phyloP scores from a whole-genome alignment of 1,284 basidiomycete species.

The Trichosporon asahii region DNA sequence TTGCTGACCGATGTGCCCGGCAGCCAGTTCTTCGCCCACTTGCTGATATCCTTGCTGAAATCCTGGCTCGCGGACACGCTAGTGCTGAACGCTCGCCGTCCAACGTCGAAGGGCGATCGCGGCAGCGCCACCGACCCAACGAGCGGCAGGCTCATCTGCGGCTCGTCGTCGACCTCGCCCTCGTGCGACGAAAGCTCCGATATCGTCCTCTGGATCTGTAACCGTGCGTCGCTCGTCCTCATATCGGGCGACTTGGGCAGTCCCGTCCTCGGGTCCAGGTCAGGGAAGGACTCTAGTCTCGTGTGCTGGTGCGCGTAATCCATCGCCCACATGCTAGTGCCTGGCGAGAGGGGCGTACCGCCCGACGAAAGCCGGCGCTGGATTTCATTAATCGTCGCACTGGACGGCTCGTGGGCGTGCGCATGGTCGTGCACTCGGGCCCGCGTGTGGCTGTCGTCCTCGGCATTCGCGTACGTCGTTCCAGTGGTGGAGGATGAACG shows the following conservation, averaged over 20 bases:
- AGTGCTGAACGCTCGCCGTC: conserved; percentile 15
- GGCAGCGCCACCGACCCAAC: conserved; percentile 6
- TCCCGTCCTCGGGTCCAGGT: conserved; percentile 45
- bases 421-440: conserved; percentile 6
- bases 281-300: conserved; percentile 34
- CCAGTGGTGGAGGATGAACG: conserved; percentile 39
- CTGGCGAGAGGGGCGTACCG: neutral
- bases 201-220: conserved; percentile 42
- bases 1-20: conserved; percentile 42
- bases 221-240: neutral
- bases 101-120: neutral
- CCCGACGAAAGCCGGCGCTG: conserved; percentile 2
- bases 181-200: conserved; percentile 28
- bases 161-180: conserved; percentile 11
- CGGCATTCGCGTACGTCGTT: conserved; percentile 29
- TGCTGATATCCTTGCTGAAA: neutral
- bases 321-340: conserved; percentile 8
- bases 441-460: conserved; percentile 11
- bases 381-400: neutral
- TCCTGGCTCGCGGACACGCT: neutral
- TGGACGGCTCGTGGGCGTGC: conserved; percentile 11
- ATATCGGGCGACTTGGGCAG: conserved; percentile 26
- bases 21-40: conserved; percentile 14
- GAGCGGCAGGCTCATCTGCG: conserved; percentile 2
- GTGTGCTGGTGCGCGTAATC: conserved; percentile 10